phyloP scores from a whole-genome alignment of 179 eudicot genomes.

The Spergularia azorica region DNA sequence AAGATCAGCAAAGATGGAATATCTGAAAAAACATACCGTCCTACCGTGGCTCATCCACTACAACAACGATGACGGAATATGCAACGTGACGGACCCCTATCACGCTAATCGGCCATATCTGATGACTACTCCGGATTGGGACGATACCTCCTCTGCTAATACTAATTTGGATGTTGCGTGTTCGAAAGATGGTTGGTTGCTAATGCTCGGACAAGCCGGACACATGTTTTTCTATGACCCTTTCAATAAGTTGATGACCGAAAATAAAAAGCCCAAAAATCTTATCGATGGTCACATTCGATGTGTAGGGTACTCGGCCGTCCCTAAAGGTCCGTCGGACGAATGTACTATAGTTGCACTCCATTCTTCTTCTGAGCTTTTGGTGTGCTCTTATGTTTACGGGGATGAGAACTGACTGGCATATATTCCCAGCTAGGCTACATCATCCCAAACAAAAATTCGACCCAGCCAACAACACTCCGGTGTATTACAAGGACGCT shows the following conservation, averaged over 20 bases:
- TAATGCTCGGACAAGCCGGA: neutral
- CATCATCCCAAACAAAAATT: neutral
- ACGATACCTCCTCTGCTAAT: neutral
- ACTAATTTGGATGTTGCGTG: neutral
- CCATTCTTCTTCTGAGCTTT: too few species aligned
- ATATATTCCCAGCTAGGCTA: neutral
- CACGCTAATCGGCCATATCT: too few species aligned
- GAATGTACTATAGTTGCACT: neutral
- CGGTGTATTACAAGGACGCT: slow-evolving; percentile 1
- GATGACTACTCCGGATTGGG: neutral
- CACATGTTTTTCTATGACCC: slow-evolving; percentile 9
- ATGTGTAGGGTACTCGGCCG: neutral
- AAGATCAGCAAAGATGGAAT: too few species aligned
- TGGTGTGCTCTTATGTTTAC: neutral
- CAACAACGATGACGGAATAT: too few species aligned
- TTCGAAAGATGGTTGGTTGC: neutral
- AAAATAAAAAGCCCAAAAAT: neutral
- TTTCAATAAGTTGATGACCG: neutral
- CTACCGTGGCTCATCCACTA: too few species aligned
- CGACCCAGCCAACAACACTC: neutral
- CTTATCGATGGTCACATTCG: neutral
- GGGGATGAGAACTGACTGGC: neutral
- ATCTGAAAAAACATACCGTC: too few species aligned
- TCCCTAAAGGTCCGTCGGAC: neutral
- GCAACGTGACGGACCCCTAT: too few species aligned